Evolutionary conservation across 495 filamentous ascomycete species (phyloP).

Genomic region (Rusavskia elegans): DNA sequence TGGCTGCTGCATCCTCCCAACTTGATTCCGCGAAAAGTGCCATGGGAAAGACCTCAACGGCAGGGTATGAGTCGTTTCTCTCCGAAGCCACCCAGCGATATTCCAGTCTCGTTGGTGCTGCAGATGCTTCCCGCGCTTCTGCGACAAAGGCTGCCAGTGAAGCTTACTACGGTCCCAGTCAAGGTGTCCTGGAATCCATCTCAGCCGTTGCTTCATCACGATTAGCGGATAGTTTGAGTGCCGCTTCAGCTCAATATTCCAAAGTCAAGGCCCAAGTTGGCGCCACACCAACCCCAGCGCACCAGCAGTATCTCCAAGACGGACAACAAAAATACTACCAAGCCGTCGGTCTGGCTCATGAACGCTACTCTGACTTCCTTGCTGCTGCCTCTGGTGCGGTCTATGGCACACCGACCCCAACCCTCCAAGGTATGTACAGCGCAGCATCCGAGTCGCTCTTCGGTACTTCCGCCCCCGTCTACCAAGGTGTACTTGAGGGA

Average conservation of each 20-base stretch:
- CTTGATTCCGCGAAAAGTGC: constrained; percentile 41
- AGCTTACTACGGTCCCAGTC: constrained; percentile 20
- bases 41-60: constrained; percentile 19
- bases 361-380: constrained; percentile 58
- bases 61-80: constrained; percentile 14
- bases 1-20: constrained; percentile 35
- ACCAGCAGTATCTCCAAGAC: constrained; percentile 39
- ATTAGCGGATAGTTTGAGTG: constrained; percentile 44
- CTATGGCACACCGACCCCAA: constrained; percentile 30
- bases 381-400: constrained; percentile 48
- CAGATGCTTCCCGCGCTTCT: constrained; percentile 15
- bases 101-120: constrained; percentile 12
- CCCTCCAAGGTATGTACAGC: constrained; percentile 16
- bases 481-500: constrained; percentile 24
- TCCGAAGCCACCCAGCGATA: constrained; percentile 14
- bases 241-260: constrained; percentile 49
- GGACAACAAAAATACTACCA: constrained; percentile 63
- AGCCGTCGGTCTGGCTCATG: constrained; percentile 60
- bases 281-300: constrained; percentile 36
- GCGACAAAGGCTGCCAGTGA: constrained; percentile 20
- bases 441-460: constrained; percentile 16
- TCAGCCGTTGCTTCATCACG: constrained; percentile 49
- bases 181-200: constrained; percentile 37
- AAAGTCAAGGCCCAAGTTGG: constrained; percentile 41
- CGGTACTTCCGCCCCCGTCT: constrained; percentile 19